Conservation (phyloP, 805 yeast species). For the Wickerhamiella shivajii region DNA sequence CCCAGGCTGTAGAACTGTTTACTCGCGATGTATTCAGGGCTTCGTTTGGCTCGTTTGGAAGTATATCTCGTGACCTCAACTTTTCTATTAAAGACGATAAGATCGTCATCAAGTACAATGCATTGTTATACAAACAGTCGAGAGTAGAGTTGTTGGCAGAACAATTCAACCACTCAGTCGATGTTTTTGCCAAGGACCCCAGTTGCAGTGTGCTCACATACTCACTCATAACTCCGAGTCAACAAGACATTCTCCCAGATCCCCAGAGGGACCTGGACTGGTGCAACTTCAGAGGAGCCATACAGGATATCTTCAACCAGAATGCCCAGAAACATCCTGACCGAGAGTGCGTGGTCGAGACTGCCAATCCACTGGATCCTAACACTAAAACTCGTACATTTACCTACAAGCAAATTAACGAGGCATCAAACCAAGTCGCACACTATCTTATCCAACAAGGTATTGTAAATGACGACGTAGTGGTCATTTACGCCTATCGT, state of each 20-base stretch:
- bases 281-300: constrained; percentile 85
- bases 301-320: constrained; percentile 84
- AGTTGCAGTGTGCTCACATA: constrained; percentile 40
- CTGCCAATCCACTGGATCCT: constrained; percentile 43
- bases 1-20: constrained; percentile 40
- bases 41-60: too few species aligned
- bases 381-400: constrained; percentile 49
- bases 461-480: constrained; percentile 81
- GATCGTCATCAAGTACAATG: too few species aligned
- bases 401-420: constrained; percentile 75
- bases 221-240: constrained; percentile 54
- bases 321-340: constrained; percentile 80
- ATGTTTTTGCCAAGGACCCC: constrained; percentile 17
- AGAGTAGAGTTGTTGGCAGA: constrained; percentile 59
- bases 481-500: constrained; percentile 94
- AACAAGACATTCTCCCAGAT: constrained; percentile 54
- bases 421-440: constrained; percentile 86
- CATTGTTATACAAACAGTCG: constrained; percentile 53
- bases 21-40: constrained; percentile 17
- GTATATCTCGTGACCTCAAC: too few species aligned
- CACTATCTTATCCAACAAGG: constrained; percentile 74
- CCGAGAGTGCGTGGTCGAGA: constrained; percentile 83
- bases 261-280: constrained; percentile 81
- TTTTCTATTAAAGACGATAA: too few species aligned
- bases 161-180: constrained; percentile 37